Evolutionary conservation across 345 rosid genomes (phyloP).

Genomic region (Salix viminalis): DNA sequence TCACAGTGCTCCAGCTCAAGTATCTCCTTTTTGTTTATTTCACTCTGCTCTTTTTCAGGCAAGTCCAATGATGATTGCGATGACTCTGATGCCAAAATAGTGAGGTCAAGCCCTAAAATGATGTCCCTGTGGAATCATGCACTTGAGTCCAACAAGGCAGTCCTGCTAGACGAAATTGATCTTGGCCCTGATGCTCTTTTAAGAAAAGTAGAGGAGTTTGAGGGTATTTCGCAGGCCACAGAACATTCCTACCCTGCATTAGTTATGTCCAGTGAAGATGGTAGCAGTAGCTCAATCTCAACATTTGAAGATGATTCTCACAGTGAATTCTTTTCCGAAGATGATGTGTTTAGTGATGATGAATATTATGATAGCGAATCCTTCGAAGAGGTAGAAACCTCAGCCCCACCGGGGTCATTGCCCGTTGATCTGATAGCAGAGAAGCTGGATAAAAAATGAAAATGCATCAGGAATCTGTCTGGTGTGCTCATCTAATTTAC

Average conservation of each 20-base stretch:
- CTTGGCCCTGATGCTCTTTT: conserved; percentile 64
- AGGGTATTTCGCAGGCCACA: conserved; percentile 51
- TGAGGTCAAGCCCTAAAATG: conserved; percentile 75
- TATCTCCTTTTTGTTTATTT: conserved; percentile 1
- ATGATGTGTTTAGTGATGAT: conserved; percentile 32
- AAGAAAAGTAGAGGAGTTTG: conserved; percentile 72
- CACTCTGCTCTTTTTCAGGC: conserved; percentile 24
- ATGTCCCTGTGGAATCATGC: conserved; percentile 68
- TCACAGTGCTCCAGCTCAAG: not conserved
- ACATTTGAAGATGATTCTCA: conserved; percentile 27
- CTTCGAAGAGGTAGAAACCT: conserved; percentile 34
- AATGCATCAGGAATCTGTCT: not conserved
- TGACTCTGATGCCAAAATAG: conserved; percentile 20
- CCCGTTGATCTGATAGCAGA: conserved; percentile 59
- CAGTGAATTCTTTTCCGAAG: conserved; percentile 11
- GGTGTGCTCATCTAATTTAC: not conserved
- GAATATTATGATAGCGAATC: conserved; percentile 31
- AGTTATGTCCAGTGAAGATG: conserved; percentile 37
- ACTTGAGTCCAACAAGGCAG: conserved; percentile 60
- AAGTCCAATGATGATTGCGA: conserved; percentile 11
- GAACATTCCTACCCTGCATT: conserved; percentile 76
- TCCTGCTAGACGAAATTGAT: conserved; percentile 48
- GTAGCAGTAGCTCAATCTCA: conserved; percentile 16
- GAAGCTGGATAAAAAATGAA: conserved; percentile 31
- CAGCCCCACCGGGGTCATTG: conserved; percentile 48